Conservation (phyloP, 2,329 filamentous ascomycete species). For the Verticillium isaacii region DNA sequence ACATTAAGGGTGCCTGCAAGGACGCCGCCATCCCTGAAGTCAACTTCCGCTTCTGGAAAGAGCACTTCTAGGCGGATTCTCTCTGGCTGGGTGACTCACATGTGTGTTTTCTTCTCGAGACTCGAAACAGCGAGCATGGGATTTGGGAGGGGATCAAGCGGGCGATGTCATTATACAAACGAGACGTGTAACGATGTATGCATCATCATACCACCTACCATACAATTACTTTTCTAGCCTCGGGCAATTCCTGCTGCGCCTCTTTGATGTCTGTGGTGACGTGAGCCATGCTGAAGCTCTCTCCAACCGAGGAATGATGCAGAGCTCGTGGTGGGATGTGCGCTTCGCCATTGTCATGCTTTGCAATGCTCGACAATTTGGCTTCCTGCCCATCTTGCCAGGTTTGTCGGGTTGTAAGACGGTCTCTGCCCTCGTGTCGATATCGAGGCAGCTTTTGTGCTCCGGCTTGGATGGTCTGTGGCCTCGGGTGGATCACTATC, state of each 20-base stretch:
- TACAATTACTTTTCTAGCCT: neutral
- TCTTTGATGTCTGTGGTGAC: neutral
- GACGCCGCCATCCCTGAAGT: constrained; percentile 71
- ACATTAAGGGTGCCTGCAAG: constrained; percentile 80
- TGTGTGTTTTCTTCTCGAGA: neutral
- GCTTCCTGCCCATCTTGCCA: too few species aligned
- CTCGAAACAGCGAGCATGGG: neutral
- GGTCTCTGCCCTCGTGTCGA: too few species aligned
- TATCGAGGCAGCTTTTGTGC: too few species aligned
- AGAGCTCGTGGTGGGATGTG: too few species aligned
- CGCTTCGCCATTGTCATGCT: too few species aligned
- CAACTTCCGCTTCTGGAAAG: constrained; percentile 97
- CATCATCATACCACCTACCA: neutral
- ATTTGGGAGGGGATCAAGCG: neutral
- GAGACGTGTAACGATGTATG: neutral
- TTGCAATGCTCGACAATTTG: too few species aligned
- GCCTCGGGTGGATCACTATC: too few species aligned
- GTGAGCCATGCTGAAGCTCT: too few species aligned
- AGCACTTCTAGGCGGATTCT: constrained; percentile 61
- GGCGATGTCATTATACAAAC: neutral
- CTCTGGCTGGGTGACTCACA: neutral
- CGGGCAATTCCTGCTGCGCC: neutral
- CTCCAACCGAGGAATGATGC: too few species aligned
- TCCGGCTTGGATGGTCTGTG: too few species aligned
- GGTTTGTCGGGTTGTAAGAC: too few species aligned